Base-by-base conservation (phyloP, 768 basidiomycete species). In the Pleurotus tuoliensis region DNA sequence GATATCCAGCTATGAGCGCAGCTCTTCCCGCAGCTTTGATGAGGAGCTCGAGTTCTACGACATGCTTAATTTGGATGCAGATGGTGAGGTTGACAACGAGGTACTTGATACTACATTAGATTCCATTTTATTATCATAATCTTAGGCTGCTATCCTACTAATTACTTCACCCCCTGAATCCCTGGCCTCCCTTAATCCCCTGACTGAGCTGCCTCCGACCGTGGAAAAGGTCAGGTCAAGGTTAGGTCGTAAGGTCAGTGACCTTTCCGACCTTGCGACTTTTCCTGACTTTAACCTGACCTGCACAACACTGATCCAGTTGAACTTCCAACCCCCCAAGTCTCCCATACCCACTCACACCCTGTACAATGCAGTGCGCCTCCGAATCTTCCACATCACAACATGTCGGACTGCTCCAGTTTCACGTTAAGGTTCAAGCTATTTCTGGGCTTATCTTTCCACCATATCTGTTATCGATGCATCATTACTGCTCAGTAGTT, bases 51-150 rank as follows among this genome's bases (percentile, higher is more conserved):
- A 61, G 37, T 47, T 62, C 3, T 60, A 62, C 47, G 61, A 62
- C 24, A 38, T 62, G 47, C 52, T 62, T 13, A 57, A 62, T 62
- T n/a, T 62, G 47, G 61, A 62, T 58, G 61, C 61, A n/a, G 57
- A 61, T 16, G 61, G 61, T 18, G 60, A 62, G 13, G 45, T 47
- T 1, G 60, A 62, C 48, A 47, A 30, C 5, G 4, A 47, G 27
- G 45, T 47, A 22, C 47, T 55, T 48, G 60, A 54, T 15, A 49
- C 22, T 13, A 49, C 48, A 34, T 27, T 30, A 27, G 48, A 49
- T 27, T 22, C 24, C 4, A 49, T 49, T 49, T 30, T 49, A 48
- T 43, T 43, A 43, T 20, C 41, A 7, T 43, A 43, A 43, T n/a
- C n/a, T n/a, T n/a, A n/a, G n/a, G n/a, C n/a, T n/a, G n/a, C n/a